Conservation (phyloP, 2,329 filamentous ascomycete genomes). For the Penicillium sp. region DNA sequence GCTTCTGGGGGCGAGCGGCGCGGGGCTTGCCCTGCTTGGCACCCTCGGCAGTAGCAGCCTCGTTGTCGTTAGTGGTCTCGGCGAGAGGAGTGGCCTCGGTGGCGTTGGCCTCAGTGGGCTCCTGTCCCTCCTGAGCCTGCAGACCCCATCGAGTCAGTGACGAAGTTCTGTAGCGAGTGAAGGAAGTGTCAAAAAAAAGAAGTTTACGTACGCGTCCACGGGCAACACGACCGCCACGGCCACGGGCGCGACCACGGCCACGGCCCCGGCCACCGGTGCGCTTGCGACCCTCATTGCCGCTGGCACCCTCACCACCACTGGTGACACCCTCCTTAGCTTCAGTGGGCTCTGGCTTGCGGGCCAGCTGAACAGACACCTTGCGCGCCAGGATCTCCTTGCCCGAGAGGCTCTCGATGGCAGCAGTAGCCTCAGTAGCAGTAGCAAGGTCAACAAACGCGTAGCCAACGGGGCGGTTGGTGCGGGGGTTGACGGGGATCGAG, state of each 20-base stretch:
- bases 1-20: constrained; percentile 62
- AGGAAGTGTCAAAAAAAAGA: not conserved
- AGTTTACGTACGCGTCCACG: constrained; percentile 61
- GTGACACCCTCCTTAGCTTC: constrained; percentile 74
- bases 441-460: constrained; percentile 99
- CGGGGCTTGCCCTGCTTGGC: constrained; percentile 46
- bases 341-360: constrained; percentile 90
- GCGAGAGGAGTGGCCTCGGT: constrained; percentile 42
- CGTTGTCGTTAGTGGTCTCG: constrained; percentile 57
- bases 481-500: constrained; percentile 98
- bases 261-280: constrained; percentile 64
- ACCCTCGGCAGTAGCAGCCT: constrained; percentile 40
- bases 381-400: constrained; percentile 97
- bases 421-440: constrained; percentile 90
- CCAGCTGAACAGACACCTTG: constrained; percentile 98
- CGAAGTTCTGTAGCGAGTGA: not conserved
- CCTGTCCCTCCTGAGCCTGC: constrained; percentile 31
- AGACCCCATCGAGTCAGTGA: not conserved
- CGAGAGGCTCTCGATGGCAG: constrained; percentile 91
- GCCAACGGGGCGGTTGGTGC: constrained; percentile 95
- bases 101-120: constrained; percentile 26
- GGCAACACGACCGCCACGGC: constrained; percentile 68
- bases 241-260: constrained; percentile 66
- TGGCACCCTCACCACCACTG: constrained; percentile 72
- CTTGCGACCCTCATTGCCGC: constrained; percentile 65